These are phyloP conservation scores for Hypoxylon sp. DNA, from an alignment of 2,329 filamentous ascomycete genomes.

Conservation along the genomic window DNA sequence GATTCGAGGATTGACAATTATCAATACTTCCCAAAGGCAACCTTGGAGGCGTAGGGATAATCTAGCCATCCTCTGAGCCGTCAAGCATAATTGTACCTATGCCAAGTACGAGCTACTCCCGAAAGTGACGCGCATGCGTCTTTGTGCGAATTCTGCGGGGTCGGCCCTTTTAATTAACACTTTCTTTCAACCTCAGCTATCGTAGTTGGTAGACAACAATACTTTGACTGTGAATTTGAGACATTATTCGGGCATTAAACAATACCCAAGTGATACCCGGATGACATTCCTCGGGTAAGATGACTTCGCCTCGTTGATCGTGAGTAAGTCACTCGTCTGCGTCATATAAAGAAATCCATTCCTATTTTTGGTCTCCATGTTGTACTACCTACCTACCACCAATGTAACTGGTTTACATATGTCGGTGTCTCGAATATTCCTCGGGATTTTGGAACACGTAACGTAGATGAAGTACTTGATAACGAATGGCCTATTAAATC, in stretches of 20 bases:
- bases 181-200: neutral
- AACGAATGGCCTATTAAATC: neutral
- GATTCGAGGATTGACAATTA: neutral
- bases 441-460: conserved; percentile 3
- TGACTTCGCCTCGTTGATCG: conserved; percentile 11
- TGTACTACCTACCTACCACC: conserved; percentile 29
- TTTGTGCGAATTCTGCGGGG: neutral
- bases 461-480: neutral
- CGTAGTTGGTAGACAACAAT: neutral
- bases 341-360: conserved; percentile 31
- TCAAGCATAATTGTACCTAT: neutral
- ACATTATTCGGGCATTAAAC: neutral
- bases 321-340: conserved; percentile 28
- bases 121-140: neutral
- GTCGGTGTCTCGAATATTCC: conserved; percentile 14
- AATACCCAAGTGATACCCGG: neutral
- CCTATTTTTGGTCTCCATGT: conserved; percentile 29
- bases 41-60: neutral
- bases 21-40: neutral
- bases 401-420: conserved; percentile 21
- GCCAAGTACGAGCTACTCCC: neutral
- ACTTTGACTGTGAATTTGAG: neutral
- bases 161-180: neutral
- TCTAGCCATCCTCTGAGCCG: neutral
- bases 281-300: neutral